Evolutionary conservation across 1,284 basidiomycete genomes (phyloP).

Genomic region (Melanopsichium pennsylvanicum): DNA sequence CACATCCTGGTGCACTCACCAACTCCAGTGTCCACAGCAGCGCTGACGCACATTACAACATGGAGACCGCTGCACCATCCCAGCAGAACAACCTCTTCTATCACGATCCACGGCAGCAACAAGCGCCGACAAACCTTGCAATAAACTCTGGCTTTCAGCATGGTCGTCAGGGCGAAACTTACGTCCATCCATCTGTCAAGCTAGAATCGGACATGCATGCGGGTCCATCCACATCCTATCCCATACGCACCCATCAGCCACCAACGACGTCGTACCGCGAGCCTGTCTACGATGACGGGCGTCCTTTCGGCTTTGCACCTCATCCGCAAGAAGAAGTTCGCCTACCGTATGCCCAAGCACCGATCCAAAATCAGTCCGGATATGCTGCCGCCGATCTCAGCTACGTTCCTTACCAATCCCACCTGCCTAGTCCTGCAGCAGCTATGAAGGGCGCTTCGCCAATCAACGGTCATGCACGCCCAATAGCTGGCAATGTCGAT

Average conservation of each 20-base stretch:
- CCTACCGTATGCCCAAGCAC: slow-evolving; percentile 6
- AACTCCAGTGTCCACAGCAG: not conserved
- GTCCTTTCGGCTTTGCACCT: slow-evolving; percentile 11
- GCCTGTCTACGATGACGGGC: slow-evolving; percentile 5
- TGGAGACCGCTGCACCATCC: slow-evolving; percentile 27
- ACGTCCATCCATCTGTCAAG: slow-evolving; percentile 6
- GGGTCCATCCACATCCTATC: slow-evolving; percentile 11
- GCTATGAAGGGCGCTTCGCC: slow-evolving; percentile 1
- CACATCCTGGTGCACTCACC: slow-evolving; percentile 3
- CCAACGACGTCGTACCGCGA: slow-evolving; percentile 21
- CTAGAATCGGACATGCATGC: slow-evolving; percentile 13
- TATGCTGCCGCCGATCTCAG: slow-evolving; percentile 10
- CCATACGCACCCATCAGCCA: slow-evolving; percentile 10
- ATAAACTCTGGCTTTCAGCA: slow-evolving; percentile 10
- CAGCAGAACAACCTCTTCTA: slow-evolving; percentile 31
- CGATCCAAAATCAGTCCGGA: not conserved
- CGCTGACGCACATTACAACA: slow-evolving; percentile 4
- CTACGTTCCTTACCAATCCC: slow-evolving; percentile 16
- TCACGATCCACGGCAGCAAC: slow-evolving; percentile 30
- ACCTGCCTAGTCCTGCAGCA: slow-evolving; percentile 3
- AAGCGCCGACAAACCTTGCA: slow-evolving; percentile 5
- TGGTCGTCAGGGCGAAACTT: slow-evolving; percentile 12
- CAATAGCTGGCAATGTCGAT: not conserved
- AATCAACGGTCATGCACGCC: slow-evolving; percentile 6
- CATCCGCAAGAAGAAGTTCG: slow-evolving; percentile 16